Evolutionary conservation across 306 rosid species (phyloP).

Genomic region (Morella rubra): DNA sequence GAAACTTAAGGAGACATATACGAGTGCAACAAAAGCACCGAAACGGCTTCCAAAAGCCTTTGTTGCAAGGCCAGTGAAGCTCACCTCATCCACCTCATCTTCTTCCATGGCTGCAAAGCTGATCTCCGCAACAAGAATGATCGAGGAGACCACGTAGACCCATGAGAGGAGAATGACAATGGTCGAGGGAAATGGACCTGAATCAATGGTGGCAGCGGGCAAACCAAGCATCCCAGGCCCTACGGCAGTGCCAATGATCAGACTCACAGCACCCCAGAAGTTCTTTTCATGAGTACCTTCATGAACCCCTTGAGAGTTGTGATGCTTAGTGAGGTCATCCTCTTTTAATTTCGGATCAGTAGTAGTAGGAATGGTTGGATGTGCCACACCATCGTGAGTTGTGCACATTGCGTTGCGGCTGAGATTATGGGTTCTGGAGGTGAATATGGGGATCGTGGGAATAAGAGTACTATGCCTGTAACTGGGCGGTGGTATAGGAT

Average conservation of each 20-base stretch:
- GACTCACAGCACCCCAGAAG: constrained; percentile 61
- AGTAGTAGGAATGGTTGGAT: constrained; percentile 5
- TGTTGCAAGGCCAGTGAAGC: constrained; percentile 51
- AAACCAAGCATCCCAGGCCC: constrained; percentile 62
- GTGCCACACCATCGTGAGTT: neutral
- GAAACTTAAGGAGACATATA: constrained; percentile 42
- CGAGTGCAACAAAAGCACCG: constrained; percentile 50
- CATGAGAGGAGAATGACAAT: constrained; percentile 46
- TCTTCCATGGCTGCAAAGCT: constrained; percentile 55
- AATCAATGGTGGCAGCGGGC: constrained; percentile 44
- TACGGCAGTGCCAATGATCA: constrained; percentile 51
- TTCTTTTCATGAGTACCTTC: constrained; percentile 28
- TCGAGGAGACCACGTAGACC: constrained; percentile 57
- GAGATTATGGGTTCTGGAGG: neutral
- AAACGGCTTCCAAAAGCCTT: constrained; percentile 37
- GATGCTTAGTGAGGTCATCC: constrained; percentile 4
- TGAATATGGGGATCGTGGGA: neutral
- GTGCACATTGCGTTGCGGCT: constrained; percentile 6
- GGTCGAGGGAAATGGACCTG: constrained; percentile 59
- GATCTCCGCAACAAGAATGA: constrained; percentile 56
- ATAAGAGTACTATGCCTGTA: neutral
- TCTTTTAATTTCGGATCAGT: neutral
- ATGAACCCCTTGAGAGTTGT: constrained; percentile 6
- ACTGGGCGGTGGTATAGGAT: neutral
- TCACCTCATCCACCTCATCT: constrained; percentile 51